Percentiles rank a stretch among this genome's conserved stretches.
Conservation (phyloP, 495 filamentous ascomycete genomes). For the Evansstolkia leycettana region DNA sequence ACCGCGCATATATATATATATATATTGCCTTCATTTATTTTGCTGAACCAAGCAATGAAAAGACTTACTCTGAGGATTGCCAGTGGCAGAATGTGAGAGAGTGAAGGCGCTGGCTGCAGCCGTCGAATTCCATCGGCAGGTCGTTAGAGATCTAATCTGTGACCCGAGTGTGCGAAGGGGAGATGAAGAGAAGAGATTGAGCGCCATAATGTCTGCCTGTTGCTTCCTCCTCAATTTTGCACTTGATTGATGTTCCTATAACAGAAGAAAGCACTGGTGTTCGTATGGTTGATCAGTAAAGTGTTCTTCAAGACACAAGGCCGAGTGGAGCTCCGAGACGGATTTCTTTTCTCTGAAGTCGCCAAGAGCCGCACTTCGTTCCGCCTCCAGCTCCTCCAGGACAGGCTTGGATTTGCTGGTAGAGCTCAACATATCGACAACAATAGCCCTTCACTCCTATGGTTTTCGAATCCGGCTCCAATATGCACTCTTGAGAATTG, state of each 20-base stretch:
- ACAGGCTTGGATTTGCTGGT: slow-evolving; percentile 2
- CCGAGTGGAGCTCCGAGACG: slow-evolving; percentile 5
- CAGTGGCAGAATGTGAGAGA: slow-evolving; percentile 10
- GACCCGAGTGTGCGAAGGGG: slow-evolving; percentile 17
- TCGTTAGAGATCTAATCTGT: slow-evolving; percentile 10
- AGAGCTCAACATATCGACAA: no score
- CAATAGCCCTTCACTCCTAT: no score
- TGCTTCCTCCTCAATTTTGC: no score
- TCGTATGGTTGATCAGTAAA: no score
- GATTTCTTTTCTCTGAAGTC: slow-evolving; percentile 21
- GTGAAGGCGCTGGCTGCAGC: slow-evolving; percentile 18
- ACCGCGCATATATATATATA: not conserved
- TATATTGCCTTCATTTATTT: no score
- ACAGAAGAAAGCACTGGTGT: not conserved
- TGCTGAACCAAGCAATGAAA: no score
- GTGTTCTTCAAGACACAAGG: not conserved
- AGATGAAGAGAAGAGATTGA: slow-evolving; percentile 19
- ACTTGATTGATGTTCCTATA: no score
- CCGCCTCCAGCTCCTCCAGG: slow-evolving; percentile 6
- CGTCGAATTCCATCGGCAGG: slow-evolving; percentile 32
- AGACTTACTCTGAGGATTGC: not conserved
- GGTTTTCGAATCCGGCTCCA: not conserved
- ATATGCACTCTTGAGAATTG: not conserved
- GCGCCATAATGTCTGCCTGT: slow-evolving; percentile 15
- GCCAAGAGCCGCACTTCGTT: slow-evolving; percentile 20